Evolutionary conservation across 805 yeast genomes (phyloP).

Genomic region (Suhomyces sp.): DNA sequence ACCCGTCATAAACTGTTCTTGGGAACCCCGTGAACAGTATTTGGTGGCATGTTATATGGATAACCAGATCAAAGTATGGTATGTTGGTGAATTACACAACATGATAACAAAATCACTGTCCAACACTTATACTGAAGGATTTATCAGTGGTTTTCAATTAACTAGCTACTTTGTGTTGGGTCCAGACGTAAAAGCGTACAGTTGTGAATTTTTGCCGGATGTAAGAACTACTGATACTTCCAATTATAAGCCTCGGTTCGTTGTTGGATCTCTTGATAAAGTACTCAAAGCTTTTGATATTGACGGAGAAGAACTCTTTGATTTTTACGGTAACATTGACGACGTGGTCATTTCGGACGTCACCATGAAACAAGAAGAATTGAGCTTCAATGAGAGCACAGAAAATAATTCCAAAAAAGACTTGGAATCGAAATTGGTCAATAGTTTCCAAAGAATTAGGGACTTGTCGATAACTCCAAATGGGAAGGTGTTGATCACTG

Average conservation of each 20-base stretch:
- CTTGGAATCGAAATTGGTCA: conserved; percentile 13
- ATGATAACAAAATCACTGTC: conserved; percentile 16
- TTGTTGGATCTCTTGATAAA: conserved; percentile 77
- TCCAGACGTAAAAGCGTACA: conserved; percentile 37
- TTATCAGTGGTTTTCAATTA: conserved; percentile 16
- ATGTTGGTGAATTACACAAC: conserved; percentile 36
- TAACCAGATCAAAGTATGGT: conserved; percentile 68
- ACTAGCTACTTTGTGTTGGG: conserved; percentile 40
- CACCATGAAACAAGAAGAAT: conserved; percentile 7
- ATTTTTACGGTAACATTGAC: conserved; percentile 38
- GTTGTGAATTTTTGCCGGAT: conserved; percentile 69
- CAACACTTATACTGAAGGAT: conserved; percentile 24
- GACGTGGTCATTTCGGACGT: conserved; percentile 13
- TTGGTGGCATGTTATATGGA: conserved; percentile 74
- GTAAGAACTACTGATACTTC: conserved; percentile 26
- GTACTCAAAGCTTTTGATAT: conserved; percentile 41
- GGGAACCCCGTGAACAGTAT: conserved; percentile 71
- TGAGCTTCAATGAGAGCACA: not conserved
- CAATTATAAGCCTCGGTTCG: conserved; percentile 43
- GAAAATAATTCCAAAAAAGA: conserved; percentile 2
- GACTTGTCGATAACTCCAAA: conserved; percentile 67
- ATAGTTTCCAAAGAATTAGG: conserved; percentile 50
- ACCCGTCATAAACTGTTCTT: conserved; percentile 62
- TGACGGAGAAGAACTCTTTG: conserved; percentile 41
- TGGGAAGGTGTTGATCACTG: conserved; percentile 59